These are phyloP conservation scores for Yamadazyma triangularis DNA, from an alignment of 1,139 yeast genomes.

Conservation along the genomic window DNA sequence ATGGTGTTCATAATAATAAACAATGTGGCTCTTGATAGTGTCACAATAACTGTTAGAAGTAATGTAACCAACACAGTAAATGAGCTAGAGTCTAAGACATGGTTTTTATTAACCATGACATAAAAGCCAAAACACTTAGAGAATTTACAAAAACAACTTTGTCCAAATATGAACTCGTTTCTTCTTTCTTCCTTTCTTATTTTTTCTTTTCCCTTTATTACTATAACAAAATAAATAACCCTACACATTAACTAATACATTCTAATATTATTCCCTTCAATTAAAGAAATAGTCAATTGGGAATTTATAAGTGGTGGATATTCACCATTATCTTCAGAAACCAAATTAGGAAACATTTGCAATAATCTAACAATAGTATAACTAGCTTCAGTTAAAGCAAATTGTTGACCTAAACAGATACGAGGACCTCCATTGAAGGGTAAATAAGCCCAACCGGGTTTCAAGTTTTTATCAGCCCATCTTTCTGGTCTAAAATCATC, in stretches of 20 bases:
- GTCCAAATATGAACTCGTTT: too few species aligned
- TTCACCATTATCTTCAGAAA: slow-evolving; percentile 16
- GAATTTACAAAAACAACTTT: too few species aligned
- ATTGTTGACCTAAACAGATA: slow-evolving; percentile 59
- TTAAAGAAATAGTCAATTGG: slow-evolving; percentile 27
- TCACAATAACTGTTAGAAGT: too few species aligned
- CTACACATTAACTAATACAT: slow-evolving; percentile 13
- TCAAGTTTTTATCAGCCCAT: slow-evolving; percentile 33
- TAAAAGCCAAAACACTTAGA: too few species aligned
- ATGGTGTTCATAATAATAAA: too few species aligned
- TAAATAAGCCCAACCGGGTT: slow-evolving; percentile 49
- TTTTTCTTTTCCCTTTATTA: too few species aligned
- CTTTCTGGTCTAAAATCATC: slow-evolving; percentile 46
- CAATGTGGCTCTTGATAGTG: too few species aligned
- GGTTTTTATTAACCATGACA: too few species aligned
- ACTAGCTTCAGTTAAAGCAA: slow-evolving; percentile 51
- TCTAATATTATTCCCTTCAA: slow-evolving; percentile 19
- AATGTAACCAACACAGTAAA: too few species aligned
- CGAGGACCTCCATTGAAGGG: slow-evolving; percentile 65
- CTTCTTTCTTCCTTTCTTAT: too few species aligned
- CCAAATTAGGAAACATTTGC: slow-evolving; percentile 36
- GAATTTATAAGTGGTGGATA: slow-evolving; percentile 29
- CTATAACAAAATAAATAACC: too few species aligned
- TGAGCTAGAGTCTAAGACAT: too few species aligned
- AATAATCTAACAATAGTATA: slow-evolving; percentile 43